phyloP scores from a whole-genome alignment of 495 filamentous ascomycete species.

The Penicillium antarcticum region DNA sequence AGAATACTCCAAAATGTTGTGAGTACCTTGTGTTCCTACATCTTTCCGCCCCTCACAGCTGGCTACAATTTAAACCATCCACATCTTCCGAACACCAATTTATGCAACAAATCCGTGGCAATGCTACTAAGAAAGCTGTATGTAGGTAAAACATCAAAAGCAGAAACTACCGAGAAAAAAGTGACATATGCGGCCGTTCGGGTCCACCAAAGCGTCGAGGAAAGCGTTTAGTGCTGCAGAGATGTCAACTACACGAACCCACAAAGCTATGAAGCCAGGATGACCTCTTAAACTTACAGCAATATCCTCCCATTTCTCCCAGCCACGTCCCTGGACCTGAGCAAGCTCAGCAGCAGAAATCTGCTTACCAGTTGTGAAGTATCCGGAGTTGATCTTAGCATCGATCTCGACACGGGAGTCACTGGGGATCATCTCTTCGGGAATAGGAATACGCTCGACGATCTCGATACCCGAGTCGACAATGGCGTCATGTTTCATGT shows the following conservation, averaged over 20 bases:
- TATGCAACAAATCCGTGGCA: too few relatives aligned
- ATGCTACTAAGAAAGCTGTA: too few relatives aligned
- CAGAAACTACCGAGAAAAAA: not conserved
- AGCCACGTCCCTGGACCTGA: conserved; percentile 83
- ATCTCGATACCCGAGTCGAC: conserved; percentile 95
- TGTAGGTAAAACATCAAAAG: not conserved
- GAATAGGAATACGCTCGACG: conserved; percentile 87
- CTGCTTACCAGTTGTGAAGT: conserved; percentile 89
- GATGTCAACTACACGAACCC: not conserved
- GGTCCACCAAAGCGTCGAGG: too few relatives aligned
- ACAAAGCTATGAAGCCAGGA: not conserved
- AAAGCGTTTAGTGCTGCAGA: conserved; percentile 14
- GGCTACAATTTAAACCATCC: too few relatives aligned
- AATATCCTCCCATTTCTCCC: conserved; percentile 75
- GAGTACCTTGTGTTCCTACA: too few relatives aligned
- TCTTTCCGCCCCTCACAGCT: too few relatives aligned
- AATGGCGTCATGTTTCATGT: conserved; percentile 99
- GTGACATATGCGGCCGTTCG: not conserved
- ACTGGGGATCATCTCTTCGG: conserved; percentile 89
- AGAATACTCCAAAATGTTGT: too few relatives aligned
- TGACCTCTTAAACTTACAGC: conserved; percentile 36
- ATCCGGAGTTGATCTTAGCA: conserved; percentile 96
- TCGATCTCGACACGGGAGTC: conserved; percentile 98
- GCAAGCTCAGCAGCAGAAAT: conserved; percentile 84
- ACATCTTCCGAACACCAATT: too few relatives aligned